These are phyloP conservation scores for Erodium chrysanthum DNA, from an alignment of 441 rosid species.

Conservation along the genomic window DNA sequence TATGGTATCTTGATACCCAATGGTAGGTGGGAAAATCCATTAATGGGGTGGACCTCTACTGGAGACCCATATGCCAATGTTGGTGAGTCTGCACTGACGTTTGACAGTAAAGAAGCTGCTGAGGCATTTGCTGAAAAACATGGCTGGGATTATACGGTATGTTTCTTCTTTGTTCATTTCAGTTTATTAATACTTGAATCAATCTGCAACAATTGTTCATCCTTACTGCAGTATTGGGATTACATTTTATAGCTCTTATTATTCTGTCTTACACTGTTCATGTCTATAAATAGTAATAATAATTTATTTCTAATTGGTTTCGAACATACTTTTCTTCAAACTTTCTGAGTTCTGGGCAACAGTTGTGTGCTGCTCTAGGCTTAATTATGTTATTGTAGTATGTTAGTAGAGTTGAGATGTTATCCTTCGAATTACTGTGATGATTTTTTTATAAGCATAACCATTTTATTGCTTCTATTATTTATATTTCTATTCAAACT, in stretches of 20 bases:
- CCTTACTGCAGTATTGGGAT: background rate
- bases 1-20: slow-evolving; percentile 1
- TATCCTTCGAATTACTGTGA: background rate
- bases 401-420: background rate
- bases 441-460: background rate
- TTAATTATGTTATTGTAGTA: background rate
- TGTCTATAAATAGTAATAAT: background rate
- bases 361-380: background rate
- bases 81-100: slow-evolving; percentile 62
- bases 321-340: background rate
- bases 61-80: slow-evolving; percentile 93
- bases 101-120: slow-evolving; percentile 70
- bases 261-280: background rate
- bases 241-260: background rate
- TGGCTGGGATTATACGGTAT: slow-evolving; percentile 79
- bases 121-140: slow-evolving; percentile 71
- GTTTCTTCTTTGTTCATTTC: slow-evolving; percentile 9
- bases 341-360: background rate
- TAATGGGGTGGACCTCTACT: slow-evolving; percentile 97
- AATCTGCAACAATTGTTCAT: background rate
- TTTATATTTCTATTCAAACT: background rate
- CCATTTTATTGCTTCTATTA: background rate
- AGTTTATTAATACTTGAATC: background rate
- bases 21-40: slow-evolving; percentile 85
- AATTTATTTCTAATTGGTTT: background rate